Evolutionary conservation across 2,329 filamentous ascomycete genomes (phyloP).

Genomic region (Furcasterigmium furcatum): DNA sequence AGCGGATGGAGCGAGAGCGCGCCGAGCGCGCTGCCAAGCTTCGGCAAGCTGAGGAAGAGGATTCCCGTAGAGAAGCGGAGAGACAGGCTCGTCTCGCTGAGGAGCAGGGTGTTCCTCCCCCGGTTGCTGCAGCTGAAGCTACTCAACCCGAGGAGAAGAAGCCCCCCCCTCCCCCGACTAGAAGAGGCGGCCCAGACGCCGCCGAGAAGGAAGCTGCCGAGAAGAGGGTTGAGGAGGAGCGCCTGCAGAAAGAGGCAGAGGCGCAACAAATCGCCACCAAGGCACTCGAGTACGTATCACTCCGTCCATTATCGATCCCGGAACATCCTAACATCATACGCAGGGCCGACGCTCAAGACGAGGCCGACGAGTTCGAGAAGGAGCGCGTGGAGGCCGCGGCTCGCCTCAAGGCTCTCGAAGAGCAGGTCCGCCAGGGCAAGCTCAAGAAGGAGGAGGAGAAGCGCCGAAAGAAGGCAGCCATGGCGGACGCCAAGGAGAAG

Average conservation of each 20-base stretch:
- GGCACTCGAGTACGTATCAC: slow-evolving; percentile 73
- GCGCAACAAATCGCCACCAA: slow-evolving; percentile 71
- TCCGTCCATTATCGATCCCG: too few species aligned
- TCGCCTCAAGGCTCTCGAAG: slow-evolving; percentile 84
- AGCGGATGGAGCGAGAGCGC: slow-evolving; percentile 84
- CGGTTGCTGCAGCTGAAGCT: slow-evolving; percentile 30
- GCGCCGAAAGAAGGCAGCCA: slow-evolving; percentile 82
- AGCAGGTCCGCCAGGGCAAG: slow-evolving; percentile 91
- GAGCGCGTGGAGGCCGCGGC: slow-evolving; percentile 80
- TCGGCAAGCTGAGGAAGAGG: slow-evolving; percentile 89
- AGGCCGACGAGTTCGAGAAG: slow-evolving; percentile 76
- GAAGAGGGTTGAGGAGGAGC: slow-evolving; percentile 64
- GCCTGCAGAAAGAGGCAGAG: slow-evolving; percentile 68
- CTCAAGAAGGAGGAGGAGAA: slow-evolving; percentile 96
- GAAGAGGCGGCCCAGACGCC: slow-evolving; percentile 55
- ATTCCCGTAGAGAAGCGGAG: slow-evolving; percentile 83
- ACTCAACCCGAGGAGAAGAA: slow-evolving; percentile 51
- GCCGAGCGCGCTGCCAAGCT: slow-evolving; percentile 84
- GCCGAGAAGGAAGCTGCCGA: slow-evolving; percentile 53
- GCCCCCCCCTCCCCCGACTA: slow-evolving; percentile 76
- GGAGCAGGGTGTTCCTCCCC: slow-evolving; percentile 64
- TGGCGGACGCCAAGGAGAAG: slow-evolving; percentile 83
- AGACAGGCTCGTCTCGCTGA: slow-evolving; percentile 79
- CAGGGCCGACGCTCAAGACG: slow-evolving; percentile 69
- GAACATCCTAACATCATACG: too few species aligned